Percentiles rank a stretch among this genome's conserved stretches.
These are phyloP conservation scores for Actinomortierella wolfii DNA, from an alignment of 371 early-diverging fungal genomes.

Conservation along the genomic window DNA sequence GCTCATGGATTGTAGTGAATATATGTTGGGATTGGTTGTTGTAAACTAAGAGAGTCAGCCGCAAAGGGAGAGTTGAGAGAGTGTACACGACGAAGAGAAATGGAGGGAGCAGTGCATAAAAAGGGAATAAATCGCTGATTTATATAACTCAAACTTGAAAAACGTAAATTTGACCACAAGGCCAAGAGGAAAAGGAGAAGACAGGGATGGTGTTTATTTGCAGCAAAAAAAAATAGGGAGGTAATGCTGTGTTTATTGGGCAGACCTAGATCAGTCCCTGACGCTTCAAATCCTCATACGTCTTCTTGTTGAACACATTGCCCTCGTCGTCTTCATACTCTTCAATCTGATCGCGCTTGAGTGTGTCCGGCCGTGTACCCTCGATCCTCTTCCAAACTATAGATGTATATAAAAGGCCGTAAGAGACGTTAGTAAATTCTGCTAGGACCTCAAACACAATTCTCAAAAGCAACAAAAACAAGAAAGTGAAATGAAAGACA, in stretches of 20 bases:
- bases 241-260: no score
- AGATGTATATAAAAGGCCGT: constrained; percentile 1
- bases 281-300: constrained; percentile 92
- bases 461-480: neutral
- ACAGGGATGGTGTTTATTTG: neutral
- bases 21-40: no score
- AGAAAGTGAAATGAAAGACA: neutral
- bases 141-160: no score
- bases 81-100: no score
- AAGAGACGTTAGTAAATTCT: neutral
- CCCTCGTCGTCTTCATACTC: constrained; percentile 97
- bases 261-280: constrained; percentile 92
- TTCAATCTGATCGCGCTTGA: constrained; percentile 81
- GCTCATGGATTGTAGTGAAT: no score
- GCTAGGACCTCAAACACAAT: constrained; percentile 1
- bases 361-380: constrained; percentile 60
- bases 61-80: no score
- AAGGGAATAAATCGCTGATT: no score
- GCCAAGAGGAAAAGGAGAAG: no score
- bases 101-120: no score
- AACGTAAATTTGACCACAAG: no score
- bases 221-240: no score
- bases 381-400: constrained; percentile 89
- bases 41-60: no score
- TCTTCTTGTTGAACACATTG: constrained; percentile 98